Percentiles rank a stretch among this genome's conserved stretches.
Evolutionary conservation across 805 yeast genomes (phyloP).

Genomic region (Maudiozyma bulderi): DNA sequence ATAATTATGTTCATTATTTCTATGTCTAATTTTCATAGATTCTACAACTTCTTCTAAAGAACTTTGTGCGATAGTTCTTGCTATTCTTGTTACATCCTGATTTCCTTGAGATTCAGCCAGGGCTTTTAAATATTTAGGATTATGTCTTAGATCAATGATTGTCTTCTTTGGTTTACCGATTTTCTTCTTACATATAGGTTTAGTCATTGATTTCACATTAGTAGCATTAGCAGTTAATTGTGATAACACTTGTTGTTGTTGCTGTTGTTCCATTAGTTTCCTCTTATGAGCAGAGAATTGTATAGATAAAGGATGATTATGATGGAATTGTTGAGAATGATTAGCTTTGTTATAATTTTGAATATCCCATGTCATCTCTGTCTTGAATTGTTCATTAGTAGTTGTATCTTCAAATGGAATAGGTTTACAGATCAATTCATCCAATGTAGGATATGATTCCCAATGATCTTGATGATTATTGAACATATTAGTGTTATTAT

Average conservation of each 20-base stretch:
- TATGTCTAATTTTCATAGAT: constrained; percentile 1
- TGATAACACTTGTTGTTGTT: no score
- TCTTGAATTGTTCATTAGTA: background rate
- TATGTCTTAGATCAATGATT: background rate
- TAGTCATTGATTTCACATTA: no score
- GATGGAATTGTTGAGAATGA: background rate
- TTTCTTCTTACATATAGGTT: background rate
- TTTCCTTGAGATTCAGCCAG: background rate
- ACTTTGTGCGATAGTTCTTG: background rate
- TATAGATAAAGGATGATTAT: background rate
- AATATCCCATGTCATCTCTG: background rate
- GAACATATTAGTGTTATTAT: background rate
- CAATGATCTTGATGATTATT: background rate
- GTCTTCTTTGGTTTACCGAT: background rate
- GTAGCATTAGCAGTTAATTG: no score
- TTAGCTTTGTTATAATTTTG: no score
- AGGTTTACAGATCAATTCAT: background rate
- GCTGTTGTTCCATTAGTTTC: background rate
- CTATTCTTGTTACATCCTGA: background rate
- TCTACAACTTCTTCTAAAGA: constrained; percentile 1
- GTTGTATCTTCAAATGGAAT: background rate
- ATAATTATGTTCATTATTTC: background rate
- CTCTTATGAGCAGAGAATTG: background rate
- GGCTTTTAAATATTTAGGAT: background rate
- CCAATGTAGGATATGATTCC: background rate